Conservation (phyloP, 139 green algal genomes). For the Chlorella vulgaris region DNA sequence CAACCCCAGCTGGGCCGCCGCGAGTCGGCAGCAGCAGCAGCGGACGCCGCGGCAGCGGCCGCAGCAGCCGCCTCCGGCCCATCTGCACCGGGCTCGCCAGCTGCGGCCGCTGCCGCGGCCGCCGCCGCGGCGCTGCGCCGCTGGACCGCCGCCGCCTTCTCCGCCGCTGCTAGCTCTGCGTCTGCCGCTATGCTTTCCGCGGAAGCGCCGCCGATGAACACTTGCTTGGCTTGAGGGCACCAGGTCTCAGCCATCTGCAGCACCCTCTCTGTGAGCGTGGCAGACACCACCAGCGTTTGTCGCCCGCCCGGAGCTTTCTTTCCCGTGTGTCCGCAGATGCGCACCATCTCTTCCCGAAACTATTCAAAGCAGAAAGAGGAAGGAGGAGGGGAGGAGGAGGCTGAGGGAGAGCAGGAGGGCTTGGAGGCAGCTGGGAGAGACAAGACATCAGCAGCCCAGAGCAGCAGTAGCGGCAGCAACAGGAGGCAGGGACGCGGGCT, state of each 20-base stretch:
- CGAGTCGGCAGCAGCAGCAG: background rate
- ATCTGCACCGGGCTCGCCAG: background rate
- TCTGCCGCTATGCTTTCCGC: constrained; percentile 5
- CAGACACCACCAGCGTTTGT: constrained; percentile 82
- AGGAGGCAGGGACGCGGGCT: too few species aligned
- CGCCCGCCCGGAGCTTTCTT: constrained; percentile 52
- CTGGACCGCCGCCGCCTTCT: too few species aligned
- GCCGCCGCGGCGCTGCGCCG: constrained; percentile 4
- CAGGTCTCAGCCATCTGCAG: constrained; percentile 57
- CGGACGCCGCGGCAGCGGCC: constrained; percentile 26
- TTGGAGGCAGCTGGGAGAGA: background rate
- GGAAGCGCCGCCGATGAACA: constrained; percentile 46
- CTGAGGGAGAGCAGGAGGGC: background rate
- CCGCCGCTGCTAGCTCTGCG: constrained; percentile 31
- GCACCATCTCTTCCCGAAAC: constrained; percentile 82
- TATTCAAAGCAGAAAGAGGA: constrained; percentile 26
- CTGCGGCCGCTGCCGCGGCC: constrained; percentile 30
- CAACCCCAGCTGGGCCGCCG: constrained; percentile 55
- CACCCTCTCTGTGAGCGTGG: constrained; percentile 74
- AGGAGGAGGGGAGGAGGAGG: background rate
- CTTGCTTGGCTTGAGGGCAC: constrained; percentile 58
- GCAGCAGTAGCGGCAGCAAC: background rate
- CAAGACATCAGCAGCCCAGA: background rate
- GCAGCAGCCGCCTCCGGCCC: constrained; percentile 54
- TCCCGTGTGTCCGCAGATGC: constrained; percentile 66